A percentile compares a stretch with the other conserved stretches of the same genome.
phyloP scores from a whole-genome alignment of 148 eudicot genomes.

The Rhododendron ferrugineum region DNA sequence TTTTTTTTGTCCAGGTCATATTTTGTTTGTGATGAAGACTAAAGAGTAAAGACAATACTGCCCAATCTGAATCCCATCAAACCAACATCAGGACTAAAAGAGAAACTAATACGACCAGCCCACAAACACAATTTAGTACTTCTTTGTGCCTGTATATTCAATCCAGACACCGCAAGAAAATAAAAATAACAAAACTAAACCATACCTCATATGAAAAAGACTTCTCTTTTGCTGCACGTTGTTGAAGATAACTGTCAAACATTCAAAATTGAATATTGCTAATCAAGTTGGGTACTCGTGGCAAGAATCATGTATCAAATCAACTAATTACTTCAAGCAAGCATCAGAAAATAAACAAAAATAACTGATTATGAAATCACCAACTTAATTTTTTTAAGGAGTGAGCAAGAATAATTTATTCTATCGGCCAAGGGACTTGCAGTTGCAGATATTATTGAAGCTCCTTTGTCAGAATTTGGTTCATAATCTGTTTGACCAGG shows the following conservation, averaged over 20 bases:
- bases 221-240: slow-evolving; percentile 70
- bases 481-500: not conserved
- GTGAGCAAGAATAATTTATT: not conserved
- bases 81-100: not conserved
- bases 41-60: too few species aligned
- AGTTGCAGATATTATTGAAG: not conserved
- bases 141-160: not conserved
- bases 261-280: not conserved
- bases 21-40: not conserved
- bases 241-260: slow-evolving; percentile 82
- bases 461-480: not conserved
- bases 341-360: not conserved
- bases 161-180: not conserved
- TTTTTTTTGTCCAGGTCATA: not conserved
- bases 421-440: not conserved
- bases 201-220: slow-evolving; percentile 90
- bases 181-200: not conserved
- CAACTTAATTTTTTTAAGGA: not conserved
- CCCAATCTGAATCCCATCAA: not conserved
- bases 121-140: not conserved
- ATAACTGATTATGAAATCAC: not conserved
- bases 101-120: not conserved
- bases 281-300: not conserved
- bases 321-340: not conserved
- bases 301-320: not conserved